Base-by-base conservation (phyloP, 305 asterid species). In the Fraxinus baroniana region DNA sequence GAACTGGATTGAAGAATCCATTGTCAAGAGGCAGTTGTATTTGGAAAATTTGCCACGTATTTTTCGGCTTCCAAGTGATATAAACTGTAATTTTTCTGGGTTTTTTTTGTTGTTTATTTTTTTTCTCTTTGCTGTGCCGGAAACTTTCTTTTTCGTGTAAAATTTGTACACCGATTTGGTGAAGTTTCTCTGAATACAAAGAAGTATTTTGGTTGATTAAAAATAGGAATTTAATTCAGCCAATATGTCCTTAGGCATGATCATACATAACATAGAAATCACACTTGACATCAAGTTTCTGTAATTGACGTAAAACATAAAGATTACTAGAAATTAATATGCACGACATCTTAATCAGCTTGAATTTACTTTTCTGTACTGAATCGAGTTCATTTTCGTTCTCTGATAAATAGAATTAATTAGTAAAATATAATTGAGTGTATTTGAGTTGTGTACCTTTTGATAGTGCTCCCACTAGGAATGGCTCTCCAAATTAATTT, bases 391-490 rank as follows among this genome's bases (percentile, higher is more conserved):
- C 62, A 17, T 52, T 52, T 26, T 32, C 41, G 7, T 66, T 28
- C 39, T 64, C 2, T 20, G 76, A 80, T 74, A 74, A 82, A 64
- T 44, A 77, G 9, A 60, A 20, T 60, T 60, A 60, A 70, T 20
- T 70, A 15, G 71, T 60, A 81, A 18, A 32, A 75, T 78, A n/a
- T 33, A 13, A 3, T 46, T n/a, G 80, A 22, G 72, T 46, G 24
- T 28, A 73, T 3, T 41, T 64, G 8, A 60, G 77, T 28, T 72
- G 82, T 86, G 84, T 64, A 41, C 76, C 80, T 74, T 88, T 87
- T 18, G 55, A 79, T 87, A 86, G 92, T 89, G 93, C 87, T 86
- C 83, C 86, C 85, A 81, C 84, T 87, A 83, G 83, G 18, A 55
- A 55, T 79, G 86, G 82, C 60, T 82, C 71, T 37, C 81, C 82